phyloP scores from a whole-genome alignment of 805 yeast species.

The Lipomyces mesembrius region DNA sequence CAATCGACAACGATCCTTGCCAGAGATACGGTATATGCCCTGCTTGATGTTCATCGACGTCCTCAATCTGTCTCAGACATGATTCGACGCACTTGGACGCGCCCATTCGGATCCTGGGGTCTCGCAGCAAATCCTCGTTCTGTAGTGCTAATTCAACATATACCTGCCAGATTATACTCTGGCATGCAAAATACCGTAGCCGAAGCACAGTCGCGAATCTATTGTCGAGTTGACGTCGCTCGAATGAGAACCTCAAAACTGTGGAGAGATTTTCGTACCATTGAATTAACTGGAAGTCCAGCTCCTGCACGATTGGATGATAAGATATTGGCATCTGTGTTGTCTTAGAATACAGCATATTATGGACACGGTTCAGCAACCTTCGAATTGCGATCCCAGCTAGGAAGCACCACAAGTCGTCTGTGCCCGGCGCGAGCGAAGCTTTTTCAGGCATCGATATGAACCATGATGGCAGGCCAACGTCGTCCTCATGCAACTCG shows the following conservation, averaged over 20 bases:
- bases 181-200: conserved; percentile 29
- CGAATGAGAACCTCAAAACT: conserved; percentile 14
- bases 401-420: conserved; percentile 30
- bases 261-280: conserved; percentile 29
- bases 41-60: conserved; percentile 20
- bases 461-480: conserved; percentile 30
- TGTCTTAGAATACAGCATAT: conserved; percentile 23
- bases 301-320: conserved; percentile 30
- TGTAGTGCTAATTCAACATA: conserved; percentile 23
- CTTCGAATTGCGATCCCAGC: conserved; percentile 27
- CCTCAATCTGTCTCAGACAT: conserved; percentile 21
- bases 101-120: conserved; percentile 18
- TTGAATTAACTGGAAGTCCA: conserved; percentile 31
- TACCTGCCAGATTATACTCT: conserved; percentile 27
- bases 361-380: conserved; percentile 28
- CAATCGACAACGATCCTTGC: conserved; percentile 32
- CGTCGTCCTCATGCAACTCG: conserved; percentile 21
- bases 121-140: conserved; percentile 17
- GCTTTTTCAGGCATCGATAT: conserved; percentile 2
- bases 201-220: conserved; percentile 22
- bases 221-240: conserved; percentile 11
- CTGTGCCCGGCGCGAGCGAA: conserved; percentile 20
- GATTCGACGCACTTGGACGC: conserved; percentile 28
- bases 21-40: conserved; percentile 29
- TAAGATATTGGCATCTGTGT: conserved; percentile 22